Evolutionary conservation across 352 stramenopile genomes (phyloP).

Genomic region (Globisporangium takayamanum): DNA sequence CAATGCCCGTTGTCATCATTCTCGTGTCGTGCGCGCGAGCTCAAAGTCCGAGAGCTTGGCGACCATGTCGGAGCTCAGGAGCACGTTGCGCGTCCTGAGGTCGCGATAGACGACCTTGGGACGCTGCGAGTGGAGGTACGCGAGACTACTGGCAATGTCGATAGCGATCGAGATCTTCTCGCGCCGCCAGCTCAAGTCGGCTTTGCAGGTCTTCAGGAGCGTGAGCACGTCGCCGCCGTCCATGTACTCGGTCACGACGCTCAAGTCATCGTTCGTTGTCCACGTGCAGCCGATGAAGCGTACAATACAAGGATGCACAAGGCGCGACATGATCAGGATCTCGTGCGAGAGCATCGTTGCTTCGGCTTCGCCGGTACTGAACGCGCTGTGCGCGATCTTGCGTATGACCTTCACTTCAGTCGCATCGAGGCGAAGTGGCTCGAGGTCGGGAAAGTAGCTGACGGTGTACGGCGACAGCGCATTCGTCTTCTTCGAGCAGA

Average conservation of each 20-base stretch:
- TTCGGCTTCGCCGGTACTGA: too few species aligned
- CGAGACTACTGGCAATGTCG: constrained; percentile 68
- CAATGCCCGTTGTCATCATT: constrained; percentile 73
- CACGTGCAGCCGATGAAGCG: constrained; percentile 83
- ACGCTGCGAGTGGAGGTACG: constrained; percentile 79
- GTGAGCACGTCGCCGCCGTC: constrained; percentile 78
- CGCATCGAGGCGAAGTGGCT: too few species aligned
- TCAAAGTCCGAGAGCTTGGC: constrained; percentile 85
- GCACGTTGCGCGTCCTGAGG: constrained; percentile 78
- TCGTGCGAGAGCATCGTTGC: not conserved
- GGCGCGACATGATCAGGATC: constrained; percentile 21
- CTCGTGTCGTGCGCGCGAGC: constrained; percentile 69
- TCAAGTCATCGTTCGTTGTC: constrained; percentile 69
- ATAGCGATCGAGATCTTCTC: constrained; percentile 85
- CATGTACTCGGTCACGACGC: constrained; percentile 83
- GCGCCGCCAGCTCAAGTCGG: constrained; percentile 71
- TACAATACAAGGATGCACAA: constrained; percentile 78
- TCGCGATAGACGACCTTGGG: constrained; percentile 82
- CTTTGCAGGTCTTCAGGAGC: constrained; percentile 73
- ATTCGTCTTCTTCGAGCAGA: too few species aligned
- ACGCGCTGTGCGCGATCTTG: too few species aligned
- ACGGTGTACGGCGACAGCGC: too few species aligned
- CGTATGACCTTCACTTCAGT: too few species aligned
- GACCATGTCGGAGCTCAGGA: constrained; percentile 71
- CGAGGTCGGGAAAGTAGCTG: too few species aligned